These are phyloP conservation scores for Acacia concinna DNA, from an alignment of 331 rosid genomes.

Conservation along the genomic window DNA sequence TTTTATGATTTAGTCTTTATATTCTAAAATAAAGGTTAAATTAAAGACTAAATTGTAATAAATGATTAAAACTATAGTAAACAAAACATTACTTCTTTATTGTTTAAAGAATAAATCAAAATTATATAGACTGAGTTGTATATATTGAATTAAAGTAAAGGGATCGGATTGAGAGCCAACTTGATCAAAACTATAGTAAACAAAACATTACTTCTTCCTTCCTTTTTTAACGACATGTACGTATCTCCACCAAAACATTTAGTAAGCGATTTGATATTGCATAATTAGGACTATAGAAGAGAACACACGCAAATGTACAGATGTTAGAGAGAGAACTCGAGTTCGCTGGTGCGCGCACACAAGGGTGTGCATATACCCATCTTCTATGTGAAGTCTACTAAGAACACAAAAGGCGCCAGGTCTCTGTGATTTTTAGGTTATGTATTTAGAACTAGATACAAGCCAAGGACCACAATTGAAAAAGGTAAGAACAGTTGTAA, in stretches of 20 bases:
- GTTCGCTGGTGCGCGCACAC: neutral
- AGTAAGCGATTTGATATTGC: neutral
- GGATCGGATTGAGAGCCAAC: too few relatives aligned
- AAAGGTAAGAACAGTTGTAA: neutral
- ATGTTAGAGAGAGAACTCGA: neutral
- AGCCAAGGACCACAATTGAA: neutral
- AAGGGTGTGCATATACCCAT: neutral
- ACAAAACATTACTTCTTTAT: too few relatives aligned
- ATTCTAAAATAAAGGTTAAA: too few relatives aligned
- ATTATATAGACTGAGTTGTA: too few relatives aligned
- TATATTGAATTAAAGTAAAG: too few relatives aligned
- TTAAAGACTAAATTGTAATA: too few relatives aligned
- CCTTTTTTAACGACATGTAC: neutral
- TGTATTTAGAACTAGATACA: neutral
- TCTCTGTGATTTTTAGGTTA: neutral
- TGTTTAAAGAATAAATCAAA: too few relatives aligned
- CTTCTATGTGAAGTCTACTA: neutral
- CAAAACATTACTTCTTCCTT: too few relatives aligned
- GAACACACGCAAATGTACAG: neutral
- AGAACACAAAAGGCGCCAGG: neutral
- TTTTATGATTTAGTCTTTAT: too few relatives aligned
- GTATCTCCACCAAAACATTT: neutral
- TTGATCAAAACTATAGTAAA: too few relatives aligned
- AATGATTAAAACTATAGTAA: too few relatives aligned
- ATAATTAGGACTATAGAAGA: neutral